Base-by-base conservation (phyloP, 305 asterid species). In the Rubia peregrina region DNA sequence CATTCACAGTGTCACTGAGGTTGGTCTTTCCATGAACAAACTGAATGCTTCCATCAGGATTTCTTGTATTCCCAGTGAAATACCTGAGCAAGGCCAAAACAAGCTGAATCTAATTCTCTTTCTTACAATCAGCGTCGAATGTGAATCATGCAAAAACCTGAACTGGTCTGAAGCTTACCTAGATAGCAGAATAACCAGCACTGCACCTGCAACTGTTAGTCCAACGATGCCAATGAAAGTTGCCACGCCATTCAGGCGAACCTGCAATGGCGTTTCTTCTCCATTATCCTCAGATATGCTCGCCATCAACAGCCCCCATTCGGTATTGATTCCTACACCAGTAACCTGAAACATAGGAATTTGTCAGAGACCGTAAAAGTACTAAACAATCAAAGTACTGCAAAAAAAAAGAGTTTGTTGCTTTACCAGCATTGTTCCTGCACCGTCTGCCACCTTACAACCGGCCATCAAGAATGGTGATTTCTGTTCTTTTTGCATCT, bases 181-280 rank as follows among this genome's bases (percentile, higher is more conserved):
- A 64, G 77, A 73, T 83, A 88, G 70, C 72, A 94, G 96, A 79
- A 91, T 78, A 74, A 88, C 11, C 57, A 94, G 95, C 68, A 94
- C 97, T 57, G 72, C 69, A 67, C 84, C 76, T 74, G 99, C 99
- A 77, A 94, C 99, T 0, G 89, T 73, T 62, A 94, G 90, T 74
- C 99, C 99, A 75, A 94, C 98, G 43, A 83, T 81, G 83, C 99
- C 99, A 9, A 94, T 88, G 81, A 91, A 91, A 59, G 97, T 94
- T 68, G 97, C 97, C 61, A 89, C 95, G 67, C 99, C 99, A 73
- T 94, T 94, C 79, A 94, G 90, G 75, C 98, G 96, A 80, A 93
- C 98, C 99, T 94, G 99, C 80, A 94, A 79, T n/a, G 98, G 99
- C 68, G 98, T 94, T 86, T 91, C 99, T 87, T 89, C 99, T 76